Evolutionary conservation across 1,284 basidiomycete genomes (phyloP), one percentile per base, ranked within the genome.

Genomic region (Phlebopus sp.): DNA sequence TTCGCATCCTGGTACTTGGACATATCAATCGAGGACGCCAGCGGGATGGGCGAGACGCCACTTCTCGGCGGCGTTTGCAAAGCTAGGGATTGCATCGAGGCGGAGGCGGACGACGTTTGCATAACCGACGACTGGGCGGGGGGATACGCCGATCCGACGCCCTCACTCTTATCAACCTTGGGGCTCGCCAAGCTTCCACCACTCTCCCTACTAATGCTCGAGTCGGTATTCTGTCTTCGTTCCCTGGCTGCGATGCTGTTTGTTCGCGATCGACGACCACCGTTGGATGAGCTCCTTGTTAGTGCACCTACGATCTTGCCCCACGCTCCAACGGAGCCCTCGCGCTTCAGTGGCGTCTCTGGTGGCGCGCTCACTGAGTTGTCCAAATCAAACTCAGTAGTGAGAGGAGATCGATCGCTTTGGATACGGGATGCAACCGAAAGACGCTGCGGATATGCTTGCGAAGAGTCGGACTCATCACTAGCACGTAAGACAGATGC

Each of bases 1-100:
- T 95, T 95, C 25, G 85, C 76, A 58, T 89, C 84, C 46, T 78
- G 77, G 64, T 92, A 91, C 59, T 80, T 68, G 54, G 72, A 51
- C 55, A 76, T 68, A 58, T 84, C 82, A 31, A 76, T 76, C 15
- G 80, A 75, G 15, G 84, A 82, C 14, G 79, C 76, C 17, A 79
- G 76, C 21, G 88, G 86, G 39, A 90, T 79, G 14, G 86, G 84
- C 7, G 87, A 88, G 27, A 78, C 72, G 42, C 78, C 77, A 34
- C 77, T 73, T 53, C 78, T 74, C 42, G 72, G 70, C 48, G 78
- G 72, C 23, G 74, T 69, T 63, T 73, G 79, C 23, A 73, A 78
- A 44, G 75, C 73, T 48, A 82, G 69, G 31, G 78, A 88, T 48
- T 79, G 69, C 55, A 78, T 79, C 23, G 78, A 86, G 6, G 79